Percentiles rank a stretch among this genome's conserved stretches.
Conservation (phyloP, 345 rosid species). For the Arabis hirsuta region DNA sequence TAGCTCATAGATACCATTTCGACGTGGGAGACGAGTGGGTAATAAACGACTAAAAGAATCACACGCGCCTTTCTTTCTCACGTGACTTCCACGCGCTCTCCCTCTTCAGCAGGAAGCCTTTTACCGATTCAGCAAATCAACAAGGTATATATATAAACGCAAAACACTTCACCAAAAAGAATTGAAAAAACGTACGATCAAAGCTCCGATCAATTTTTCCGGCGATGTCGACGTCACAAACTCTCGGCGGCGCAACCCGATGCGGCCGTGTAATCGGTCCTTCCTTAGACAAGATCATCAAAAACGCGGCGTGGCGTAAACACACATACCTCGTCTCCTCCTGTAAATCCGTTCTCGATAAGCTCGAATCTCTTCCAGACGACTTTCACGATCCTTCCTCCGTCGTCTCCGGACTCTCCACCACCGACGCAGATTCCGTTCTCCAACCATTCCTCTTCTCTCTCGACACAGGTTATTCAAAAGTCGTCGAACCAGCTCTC, state of each 20-base stretch:
- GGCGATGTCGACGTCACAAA: slow-evolving; percentile 66
- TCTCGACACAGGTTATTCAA: slow-evolving; percentile 68
- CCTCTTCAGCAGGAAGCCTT: slow-evolving; percentile 40
- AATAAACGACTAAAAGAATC: neutral
- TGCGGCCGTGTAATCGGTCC: slow-evolving; percentile 88
- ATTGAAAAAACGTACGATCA: slow-evolving; percentile 35
- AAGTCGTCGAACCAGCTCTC: slow-evolving; percentile 86
- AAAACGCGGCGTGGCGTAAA: slow-evolving; percentile 97
- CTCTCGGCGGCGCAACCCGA: slow-evolving; percentile 80
- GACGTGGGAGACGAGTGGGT: slow-evolving; percentile 42
- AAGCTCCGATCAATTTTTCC: slow-evolving; percentile 7
- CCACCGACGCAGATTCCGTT: slow-evolving; percentile 62
- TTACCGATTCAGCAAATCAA: slow-evolving; percentile 45
- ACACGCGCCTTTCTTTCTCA: slow-evolving; percentile 22
- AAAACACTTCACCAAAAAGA: neutral
- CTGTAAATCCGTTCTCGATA: slow-evolving; percentile 87
- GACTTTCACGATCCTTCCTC: slow-evolving; percentile 53
- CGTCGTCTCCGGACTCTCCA: slow-evolving; percentile 61
- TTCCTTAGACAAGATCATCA: slow-evolving; percentile 85
- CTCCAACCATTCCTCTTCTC: slow-evolving; percentile 79
- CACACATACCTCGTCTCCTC: slow-evolving; percentile 87
- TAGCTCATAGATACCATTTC: slow-evolving; percentile 17
- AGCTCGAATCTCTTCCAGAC: slow-evolving; percentile 66
- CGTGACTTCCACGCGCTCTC: slow-evolving; percentile 29
- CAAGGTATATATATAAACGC: slow-evolving; percentile 40